phyloP scores from a whole-genome alignment of 2,329 filamentous ascomycete species.

The Myriosclerotinia scirpicola region DNA sequence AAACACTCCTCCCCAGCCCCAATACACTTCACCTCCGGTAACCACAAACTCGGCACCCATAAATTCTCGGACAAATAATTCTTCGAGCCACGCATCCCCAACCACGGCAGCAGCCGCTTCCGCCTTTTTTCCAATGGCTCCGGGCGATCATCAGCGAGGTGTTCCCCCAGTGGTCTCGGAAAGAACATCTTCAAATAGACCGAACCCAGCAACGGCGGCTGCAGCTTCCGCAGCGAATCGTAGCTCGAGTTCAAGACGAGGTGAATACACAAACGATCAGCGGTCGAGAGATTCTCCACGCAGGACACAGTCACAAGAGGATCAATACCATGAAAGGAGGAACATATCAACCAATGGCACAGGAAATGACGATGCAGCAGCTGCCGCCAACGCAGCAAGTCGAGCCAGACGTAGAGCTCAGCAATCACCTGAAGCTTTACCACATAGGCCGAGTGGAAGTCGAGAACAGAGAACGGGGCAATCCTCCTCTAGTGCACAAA shows the following conservation, averaged over 20 bases:
- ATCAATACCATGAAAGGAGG: constrained; percentile 41
- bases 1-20: constrained; percentile 34
- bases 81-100: constrained; percentile 40
- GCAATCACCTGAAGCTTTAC: constrained; percentile 48
- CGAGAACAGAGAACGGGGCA: constrained; percentile 43
- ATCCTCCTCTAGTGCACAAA: constrained; percentile 39
- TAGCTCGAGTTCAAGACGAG: constrained; percentile 27
- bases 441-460: constrained; percentile 44
- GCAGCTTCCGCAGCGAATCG: constrained; percentile 35
- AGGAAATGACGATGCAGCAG: constrained; percentile 39
- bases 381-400: constrained; percentile 44
- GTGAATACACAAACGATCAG: constrained; percentile 32
- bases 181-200: constrained; percentile 70
- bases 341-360: constrained; percentile 46
- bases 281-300: constrained; percentile 32
- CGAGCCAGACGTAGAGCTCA: constrained; percentile 50
- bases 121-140: constrained; percentile 36
- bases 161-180: constrained; percentile 74
- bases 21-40: constrained; percentile 37
- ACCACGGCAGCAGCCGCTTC: constrained; percentile 48
- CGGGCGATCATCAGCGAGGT: constrained; percentile 55
- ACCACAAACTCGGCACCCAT: constrained; percentile 28
- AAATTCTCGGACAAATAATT: constrained; percentile 36
- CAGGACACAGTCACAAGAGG: constrained; percentile 31
- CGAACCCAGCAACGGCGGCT: constrained; percentile 40